These are phyloP conservation scores for Leishmania amazonensis DNA, from an alignment of 208 protist species.

Conservation along the genomic window DNA sequence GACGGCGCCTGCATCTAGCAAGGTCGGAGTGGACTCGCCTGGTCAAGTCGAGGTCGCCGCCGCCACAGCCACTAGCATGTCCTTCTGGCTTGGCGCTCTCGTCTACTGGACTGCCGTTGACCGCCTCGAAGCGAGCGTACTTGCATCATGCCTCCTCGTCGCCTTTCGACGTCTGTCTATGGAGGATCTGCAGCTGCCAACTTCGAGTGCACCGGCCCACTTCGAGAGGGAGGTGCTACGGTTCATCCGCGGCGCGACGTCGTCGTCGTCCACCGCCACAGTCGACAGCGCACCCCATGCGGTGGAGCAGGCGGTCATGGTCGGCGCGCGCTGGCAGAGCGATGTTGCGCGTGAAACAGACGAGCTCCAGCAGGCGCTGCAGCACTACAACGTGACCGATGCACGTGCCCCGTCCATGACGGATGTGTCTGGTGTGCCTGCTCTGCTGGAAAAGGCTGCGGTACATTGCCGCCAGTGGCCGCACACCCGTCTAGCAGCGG, in stretches of 20 bases:
- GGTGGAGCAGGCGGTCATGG: background rate
- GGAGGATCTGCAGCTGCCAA: constrained; percentile 61
- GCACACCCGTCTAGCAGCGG: constrained; percentile 14
- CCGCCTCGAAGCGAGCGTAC: constrained; percentile 30
- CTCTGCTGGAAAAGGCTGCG: constrained; percentile 8
- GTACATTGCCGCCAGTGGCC: constrained; percentile 15
- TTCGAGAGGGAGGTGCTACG: constrained; percentile 60
- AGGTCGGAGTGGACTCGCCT: background rate
- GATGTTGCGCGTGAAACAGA: background rate
- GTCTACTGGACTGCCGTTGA: constrained; percentile 40
- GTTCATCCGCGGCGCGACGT: constrained; percentile 66
- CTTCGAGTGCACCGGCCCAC: constrained; percentile 41
- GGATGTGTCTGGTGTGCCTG: constrained; percentile 14
- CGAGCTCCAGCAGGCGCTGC: constrained; percentile 27
- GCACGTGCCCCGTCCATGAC: background rate
- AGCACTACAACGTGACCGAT: constrained; percentile 21
- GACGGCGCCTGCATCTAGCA: too few species aligned
- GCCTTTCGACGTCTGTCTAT: constrained; percentile 58
- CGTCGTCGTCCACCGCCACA: background rate
- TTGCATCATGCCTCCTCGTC: constrained; percentile 44
- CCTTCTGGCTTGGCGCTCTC: constrained; percentile 28
- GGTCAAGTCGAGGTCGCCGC: background rate
- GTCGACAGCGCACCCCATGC: background rate
- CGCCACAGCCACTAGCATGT: background rate
- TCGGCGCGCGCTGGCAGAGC: constrained; percentile 2